A percentile compares a stretch with the other conserved stretches of the same genome.
These are phyloP conservation scores for Aspergillus sclerotiicarbonarius DNA, from an alignment of 495 filamentous ascomycete genomes.

Conservation along the genomic window DNA sequence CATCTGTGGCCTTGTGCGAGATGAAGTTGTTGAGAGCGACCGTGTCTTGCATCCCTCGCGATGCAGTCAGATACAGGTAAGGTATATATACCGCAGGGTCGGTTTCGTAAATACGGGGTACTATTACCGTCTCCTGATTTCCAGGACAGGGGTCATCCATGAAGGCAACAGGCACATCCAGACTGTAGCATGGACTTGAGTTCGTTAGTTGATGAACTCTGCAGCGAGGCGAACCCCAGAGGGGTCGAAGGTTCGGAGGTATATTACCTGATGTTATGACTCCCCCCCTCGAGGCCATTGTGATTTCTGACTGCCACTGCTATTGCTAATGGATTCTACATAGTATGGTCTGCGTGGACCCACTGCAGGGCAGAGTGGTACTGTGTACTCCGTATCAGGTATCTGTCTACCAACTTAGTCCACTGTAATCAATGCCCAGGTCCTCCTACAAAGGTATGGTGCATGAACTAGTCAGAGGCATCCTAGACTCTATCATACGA, in stretches of 20 bases:
- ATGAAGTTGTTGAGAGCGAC: background rate
- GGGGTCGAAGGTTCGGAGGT: too few species aligned
- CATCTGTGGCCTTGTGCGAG: background rate
- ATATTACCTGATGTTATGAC: background rate
- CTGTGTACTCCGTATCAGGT: too few species aligned
- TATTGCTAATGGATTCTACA: conserved; percentile 1
- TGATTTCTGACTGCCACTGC: background rate
- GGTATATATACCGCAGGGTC: background rate
- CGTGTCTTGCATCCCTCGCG: background rate
- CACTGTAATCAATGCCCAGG: too few species aligned
- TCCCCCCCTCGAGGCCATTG: background rate
- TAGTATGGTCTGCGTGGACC: background rate
- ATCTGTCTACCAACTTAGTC: too few species aligned
- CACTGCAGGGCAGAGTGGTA: background rate
- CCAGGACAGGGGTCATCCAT: background rate
- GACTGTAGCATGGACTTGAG: background rate
- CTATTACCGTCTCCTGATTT: background rate
- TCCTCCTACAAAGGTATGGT: too few species aligned
- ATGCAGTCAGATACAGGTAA: background rate
- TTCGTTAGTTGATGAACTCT: conserved; percentile 4
- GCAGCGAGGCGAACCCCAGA: background rate
- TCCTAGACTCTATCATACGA: too few species aligned
- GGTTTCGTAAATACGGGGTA: background rate
- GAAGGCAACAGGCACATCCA: background rate
- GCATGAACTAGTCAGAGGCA: too few species aligned